A percentile compares a stretch with the other conserved stretches of the same genome.
Evolutionary conservation across 2,329 filamentous ascomycete genomes (phyloP).

Genomic region (Dothistroma septosporum): DNA sequence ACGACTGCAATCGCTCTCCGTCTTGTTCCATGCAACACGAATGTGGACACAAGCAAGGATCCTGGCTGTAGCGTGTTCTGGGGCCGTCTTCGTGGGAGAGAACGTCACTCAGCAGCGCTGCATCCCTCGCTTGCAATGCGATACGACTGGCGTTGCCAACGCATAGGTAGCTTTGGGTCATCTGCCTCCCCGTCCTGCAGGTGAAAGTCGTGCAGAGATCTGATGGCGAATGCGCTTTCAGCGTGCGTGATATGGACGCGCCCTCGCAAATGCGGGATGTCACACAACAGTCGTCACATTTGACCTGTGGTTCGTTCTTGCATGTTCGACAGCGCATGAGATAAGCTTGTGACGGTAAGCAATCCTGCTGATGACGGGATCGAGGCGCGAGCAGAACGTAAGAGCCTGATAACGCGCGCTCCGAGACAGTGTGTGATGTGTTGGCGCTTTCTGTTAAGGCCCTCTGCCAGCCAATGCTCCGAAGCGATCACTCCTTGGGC

Average conservation of each 20-base stretch:
- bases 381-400: neutral
- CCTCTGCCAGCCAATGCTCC: neutral
- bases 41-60: neutral
- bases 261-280: conserved; percentile 8
- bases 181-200: conserved; percentile 6
- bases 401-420: neutral
- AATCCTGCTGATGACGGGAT: conserved; percentile 1
- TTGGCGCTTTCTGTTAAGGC: neutral
- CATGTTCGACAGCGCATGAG: neutral
- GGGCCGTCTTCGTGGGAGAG: neutral
- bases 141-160: conserved; percentile 3
- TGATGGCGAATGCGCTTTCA: conserved; percentile 6
- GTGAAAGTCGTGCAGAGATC: conserved; percentile 3
- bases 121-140: conserved; percentile 5
- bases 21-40: neutral
- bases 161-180: conserved; percentile 5
- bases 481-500: neutral
- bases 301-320: conserved; percentile 13
- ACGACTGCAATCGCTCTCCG: conserved; percentile 2
- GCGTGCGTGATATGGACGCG: conserved; percentile 6
- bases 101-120: neutral
- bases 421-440: conserved; percentile 8
- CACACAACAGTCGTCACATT: conserved; percentile 9
- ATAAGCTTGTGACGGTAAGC: conserved; percentile 2
- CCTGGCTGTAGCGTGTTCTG: neutral